phyloP scores from a whole-genome alignment of 2,329 filamentous ascomycete species.

The Ophiostoma pallidulum region DNA sequence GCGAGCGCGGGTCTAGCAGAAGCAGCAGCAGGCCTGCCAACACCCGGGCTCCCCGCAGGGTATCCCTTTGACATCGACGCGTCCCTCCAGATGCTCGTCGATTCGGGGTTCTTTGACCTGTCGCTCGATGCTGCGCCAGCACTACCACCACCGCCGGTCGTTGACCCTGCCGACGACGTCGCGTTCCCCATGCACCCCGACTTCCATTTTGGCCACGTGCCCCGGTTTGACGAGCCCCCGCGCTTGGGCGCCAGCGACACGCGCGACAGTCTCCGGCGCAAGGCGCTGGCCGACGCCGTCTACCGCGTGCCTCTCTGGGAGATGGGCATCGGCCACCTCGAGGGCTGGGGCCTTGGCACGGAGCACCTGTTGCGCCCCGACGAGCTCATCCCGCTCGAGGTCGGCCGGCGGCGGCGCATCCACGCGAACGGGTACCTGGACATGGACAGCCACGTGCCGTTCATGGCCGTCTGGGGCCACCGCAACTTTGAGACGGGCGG shows the following conservation, averaged over 20 bases:
- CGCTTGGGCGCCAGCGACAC: background rate
- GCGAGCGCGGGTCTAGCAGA: too few relatives aligned
- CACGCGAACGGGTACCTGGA: conserved; percentile 38
- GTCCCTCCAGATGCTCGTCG: too few relatives aligned
- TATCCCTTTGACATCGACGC: too few relatives aligned
- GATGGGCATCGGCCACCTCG: conserved; percentile 43
- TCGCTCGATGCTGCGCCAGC: too few relatives aligned
- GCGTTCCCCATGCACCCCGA: background rate
- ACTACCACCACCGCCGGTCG: too few relatives aligned
- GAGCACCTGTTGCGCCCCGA: conserved; percentile 46
- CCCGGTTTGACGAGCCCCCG: too few relatives aligned
- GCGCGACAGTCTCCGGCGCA: background rate
- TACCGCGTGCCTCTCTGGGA: conserved; percentile 43
- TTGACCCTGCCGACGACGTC: too few relatives aligned
- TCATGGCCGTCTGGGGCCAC: conserved; percentile 55
- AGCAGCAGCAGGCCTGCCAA: too few relatives aligned
- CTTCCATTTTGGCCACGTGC: background rate
- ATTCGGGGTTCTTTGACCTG: too few relatives aligned
- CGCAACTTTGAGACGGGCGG: conserved; percentile 40
- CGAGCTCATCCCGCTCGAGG: conserved; percentile 49
- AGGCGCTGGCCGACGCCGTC: conserved; percentile 22
- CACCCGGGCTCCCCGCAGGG: too few relatives aligned
- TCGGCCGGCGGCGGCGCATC: conserved; percentile 30
- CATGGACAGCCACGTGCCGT: conserved; percentile 32
- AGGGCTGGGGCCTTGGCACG: conserved; percentile 45